Base-by-base conservation (phyloP, 352 stramenopile species). In the Globisporangium irregulare region DNA sequence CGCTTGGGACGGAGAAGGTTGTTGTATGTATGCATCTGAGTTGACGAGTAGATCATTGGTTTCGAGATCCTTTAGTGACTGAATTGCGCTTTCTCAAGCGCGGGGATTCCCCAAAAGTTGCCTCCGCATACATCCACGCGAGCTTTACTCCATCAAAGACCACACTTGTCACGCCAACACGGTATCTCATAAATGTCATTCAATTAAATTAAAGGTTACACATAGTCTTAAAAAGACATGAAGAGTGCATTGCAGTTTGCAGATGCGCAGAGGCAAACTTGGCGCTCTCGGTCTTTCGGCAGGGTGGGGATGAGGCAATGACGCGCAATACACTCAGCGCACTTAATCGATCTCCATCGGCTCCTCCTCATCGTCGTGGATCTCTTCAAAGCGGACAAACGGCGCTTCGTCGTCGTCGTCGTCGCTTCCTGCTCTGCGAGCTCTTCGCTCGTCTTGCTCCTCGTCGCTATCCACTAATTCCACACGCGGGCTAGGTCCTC, bases 301-400 rank as follows among this genome's bases (percentile, higher is more conserved):
- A 43, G 9, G 14, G 18, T 48, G 38, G 38, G 38, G 4, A 20
- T 6, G 12, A 15, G 12, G 38, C 41, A 22, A 50, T 6, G 18
- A 3, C 43, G 43, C 43, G 7, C 43, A 50, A 7, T 20, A 8
- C 43, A 10, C 15, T 7, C 41, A n/a, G 4, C 41, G 15, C 43
- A 51, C 18, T 83, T 72, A 91, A 65, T 93, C 86, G 27, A 93
- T 70, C 34, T 93, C 86, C 85, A 93, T 91, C 1, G 81, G 77
- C 54, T 86, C 82, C 27, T 86, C 73, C 7, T 88, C 84, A 43
- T 93, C 83, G 18, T 84, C 77, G 4, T 77, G 56, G 29, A 93
- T 75, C 59, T 93, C 85, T 72, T 93, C 85, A 25, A 93, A 93
- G 8, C 85, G 81, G 36, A 91, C 77, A 55, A 81, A 81, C 10